A percentile compares a stretch with the other conserved stretches of the same genome.
These are phyloP conservation scores for Paecilomyces variotii DNA, from an alignment of 2,329 filamentous ascomycete genomes.

Conservation along the genomic window DNA sequence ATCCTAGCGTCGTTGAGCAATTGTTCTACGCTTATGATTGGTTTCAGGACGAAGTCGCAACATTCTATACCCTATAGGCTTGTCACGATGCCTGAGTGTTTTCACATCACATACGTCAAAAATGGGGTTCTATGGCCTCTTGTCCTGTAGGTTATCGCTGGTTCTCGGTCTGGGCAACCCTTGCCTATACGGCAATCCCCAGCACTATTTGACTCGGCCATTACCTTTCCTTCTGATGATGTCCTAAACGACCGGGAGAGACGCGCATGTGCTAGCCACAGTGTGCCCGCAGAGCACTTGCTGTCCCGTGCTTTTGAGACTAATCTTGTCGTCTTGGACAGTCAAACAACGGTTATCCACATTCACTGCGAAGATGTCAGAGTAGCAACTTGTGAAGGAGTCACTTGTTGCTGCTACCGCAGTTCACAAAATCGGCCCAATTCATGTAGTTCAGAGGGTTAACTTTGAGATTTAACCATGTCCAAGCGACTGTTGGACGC, in stretches of 20 bases:
- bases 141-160: background rate
- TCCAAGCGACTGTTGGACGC: slow-evolving; percentile 60
- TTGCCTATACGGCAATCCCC: background rate
- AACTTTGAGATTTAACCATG: slow-evolving; percentile 67
- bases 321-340: background rate
- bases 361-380: background rate
- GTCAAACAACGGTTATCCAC: background rate
- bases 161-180: background rate
- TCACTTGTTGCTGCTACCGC: slow-evolving; percentile 11
- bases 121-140: background rate
- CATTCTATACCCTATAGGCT: slow-evolving; percentile 27
- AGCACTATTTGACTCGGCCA: background rate
- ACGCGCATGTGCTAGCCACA: background rate
- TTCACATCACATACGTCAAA: background rate
- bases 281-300: background rate
- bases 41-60: slow-evolving; percentile 33
- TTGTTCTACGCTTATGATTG: slow-evolving; percentile 31
- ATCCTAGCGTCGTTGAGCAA: slow-evolving; percentile 29
- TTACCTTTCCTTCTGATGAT: background rate
- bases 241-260: background rate
- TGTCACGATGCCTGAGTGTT: background rate
- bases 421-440: slow-evolving; percentile 63
- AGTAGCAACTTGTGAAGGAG: background rate
- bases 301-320: background rate
- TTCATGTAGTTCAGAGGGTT: slow-evolving; percentile 87